A percentile compares a stretch with the other conserved stretches of the same genome.
phyloP scores from a whole-genome alignment of 1,284 basidiomycete genomes.

The Hemileia vastatrix region DNA sequence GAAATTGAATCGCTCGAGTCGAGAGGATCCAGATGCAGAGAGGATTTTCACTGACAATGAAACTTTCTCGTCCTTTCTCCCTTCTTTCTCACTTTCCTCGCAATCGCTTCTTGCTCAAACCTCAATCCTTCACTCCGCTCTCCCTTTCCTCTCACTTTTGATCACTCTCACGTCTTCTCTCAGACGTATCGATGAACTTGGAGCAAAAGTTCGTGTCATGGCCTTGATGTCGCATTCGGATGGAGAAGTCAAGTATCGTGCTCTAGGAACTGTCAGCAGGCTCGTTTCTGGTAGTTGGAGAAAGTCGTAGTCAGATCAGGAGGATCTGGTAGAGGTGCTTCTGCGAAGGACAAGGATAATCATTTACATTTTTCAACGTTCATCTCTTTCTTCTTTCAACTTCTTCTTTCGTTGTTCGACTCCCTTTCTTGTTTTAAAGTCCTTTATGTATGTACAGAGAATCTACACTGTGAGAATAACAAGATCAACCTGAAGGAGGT shows the following conservation, averaged over 20 bases:
- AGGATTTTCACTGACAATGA: too few species aligned
- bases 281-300: conserved; percentile 35
- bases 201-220: conserved; percentile 85
- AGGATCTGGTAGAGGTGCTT: not conserved
- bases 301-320: not conserved
- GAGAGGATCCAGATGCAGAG: too few species aligned
- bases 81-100: not conserved
- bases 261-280: conserved; percentile 61
- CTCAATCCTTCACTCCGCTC: not conserved
- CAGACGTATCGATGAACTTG: conserved; percentile 69
- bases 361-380: not conserved
- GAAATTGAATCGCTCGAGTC: too few species aligned
- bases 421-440: too few species aligned
- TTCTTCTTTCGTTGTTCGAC: too few species aligned
- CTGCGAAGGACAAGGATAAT: not conserved
- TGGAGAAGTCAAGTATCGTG: conserved; percentile 81
- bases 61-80: not conserved
- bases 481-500: too few species aligned
- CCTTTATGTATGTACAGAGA: too few species aligned
- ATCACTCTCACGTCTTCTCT: not conserved
- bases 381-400: too few species aligned
- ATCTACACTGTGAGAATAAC: too few species aligned
- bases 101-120: not conserved
- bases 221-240: conserved; percentile 83
- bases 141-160: not conserved